Base-by-base conservation (phyloP, 148 eudicot species). In the Vaccinium macrocarpon region DNA sequence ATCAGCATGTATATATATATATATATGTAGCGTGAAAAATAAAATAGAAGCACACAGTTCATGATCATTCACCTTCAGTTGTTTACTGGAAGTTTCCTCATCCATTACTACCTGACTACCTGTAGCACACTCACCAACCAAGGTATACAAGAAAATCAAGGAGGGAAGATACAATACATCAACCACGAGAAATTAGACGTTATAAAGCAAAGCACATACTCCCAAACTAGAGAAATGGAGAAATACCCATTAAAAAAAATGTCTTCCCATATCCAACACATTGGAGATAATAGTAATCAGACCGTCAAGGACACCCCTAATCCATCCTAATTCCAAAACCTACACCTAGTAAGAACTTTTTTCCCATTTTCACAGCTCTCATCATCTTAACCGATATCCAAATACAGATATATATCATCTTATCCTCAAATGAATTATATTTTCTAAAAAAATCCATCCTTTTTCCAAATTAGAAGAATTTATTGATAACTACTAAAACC, bases 41-140 rank as follows among this genome's bases (percentile, higher is more conserved):
- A 35, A 82, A 82, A 50, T 53, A 53, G 4, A 71, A 61, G 25
- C 6, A 1, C 46, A 55, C 42, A 61, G 29, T 66, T 81, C 68
- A 59, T 86, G 66, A 32, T 52, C 78, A 56, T 84, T 38, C 74
- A 93, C 98, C 95, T 92, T 88, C n/a, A 93, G 86, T 84, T 82
- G 90, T 50, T 89, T 92, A 35, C 84, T 79, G 72, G 52, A 52
- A 79, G 81, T 75, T 68, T 91, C 93, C 78, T 87, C 88, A 72
- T 93, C 90, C 93, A 92, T 94, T 81, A 90, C 87, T 88, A 92
- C 83, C 86, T 89, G 90, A 90, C 87, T 88, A 92, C 83, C 86
- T 89, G 90, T 93, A 92, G 82, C 87, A 90, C 84, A 92, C 70
- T 83, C 82, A 84, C 42, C 93, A 23, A 68, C 53, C 51, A 48